Evolutionary conservation across 345 rosid genomes (phyloP), one percentile per base, ranked within the genome.

Genomic region (Citrus inodora): DNA sequence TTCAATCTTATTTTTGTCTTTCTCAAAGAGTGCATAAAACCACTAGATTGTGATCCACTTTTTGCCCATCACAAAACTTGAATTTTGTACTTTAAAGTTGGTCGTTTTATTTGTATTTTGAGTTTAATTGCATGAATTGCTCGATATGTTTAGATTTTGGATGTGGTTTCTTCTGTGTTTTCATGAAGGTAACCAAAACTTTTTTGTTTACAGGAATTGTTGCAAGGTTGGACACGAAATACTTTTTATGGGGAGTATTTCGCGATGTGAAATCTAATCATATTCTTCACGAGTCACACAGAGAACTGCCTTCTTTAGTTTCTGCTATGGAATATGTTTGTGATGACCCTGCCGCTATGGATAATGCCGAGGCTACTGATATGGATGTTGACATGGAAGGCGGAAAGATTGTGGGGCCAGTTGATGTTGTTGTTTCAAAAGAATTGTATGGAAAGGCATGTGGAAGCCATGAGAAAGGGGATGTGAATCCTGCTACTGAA

Each of bases 201-300:
- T 28, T 40, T 79, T 21, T 72, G 40, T 65, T 78, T 21, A 38
- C 73, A 86, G 88, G 69, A 66, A 5, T 86, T 74, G 59, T 70
- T 73, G 76, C 73, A 61, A 80, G 84, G 67, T 70, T 38, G 35
- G 51, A 68, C 30, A 59, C 51, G 9, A 42, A 81, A 10, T 37
- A 33, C 67, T 90, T 88, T 78, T 70, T 88, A 51, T 83, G 89
- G 84, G 93, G 91, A 67, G 37, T 87, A 9, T 87, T 86, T 75
- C 70, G 64, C 30, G 27, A 4, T 25, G 75, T 25, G 3, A 79
- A 83, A 69, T 22, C 70, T 19, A 63, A 42, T 66, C 79, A 79
- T 68, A 27, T 35, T 51, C 78, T 69, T 76, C 58, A 59, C 48
- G 60, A 72, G 13, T 53, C 27, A 28, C 28, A 33, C 17, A 51